Base-by-base conservation (phyloP, 1,139 yeast genomes). In the Geotrichum reessii region DNA sequence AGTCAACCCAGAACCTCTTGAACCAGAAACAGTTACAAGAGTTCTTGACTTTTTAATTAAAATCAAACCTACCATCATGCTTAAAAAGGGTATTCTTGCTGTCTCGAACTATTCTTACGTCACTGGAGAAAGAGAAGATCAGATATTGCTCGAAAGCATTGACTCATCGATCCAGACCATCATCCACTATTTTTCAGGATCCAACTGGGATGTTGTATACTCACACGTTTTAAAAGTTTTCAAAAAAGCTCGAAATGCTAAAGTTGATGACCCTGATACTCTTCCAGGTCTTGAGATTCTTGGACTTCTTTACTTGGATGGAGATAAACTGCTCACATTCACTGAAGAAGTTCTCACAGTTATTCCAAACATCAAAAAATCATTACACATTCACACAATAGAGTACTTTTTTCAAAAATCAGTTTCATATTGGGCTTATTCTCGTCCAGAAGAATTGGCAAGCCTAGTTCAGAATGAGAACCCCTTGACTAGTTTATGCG, bases 331-430 rank as follows among this genome's bases (percentile, higher is more conserved):
- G 3, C 63, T 70, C 17, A 66, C 67, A 12, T 76, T 80, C 62
- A 72, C 82, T 9, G 71, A 69, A 24, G 76, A 78, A 56, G 68
- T 81, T 49, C 72, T 74, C 64, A 72, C 72, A 19, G 68, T 78
- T 19, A 65, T 81, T 21, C 76, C 77, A 2, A 67, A 73, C 28
- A 74, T 82, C 31, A 78, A 76, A 62, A 79, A 81, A 58, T 76
- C 75, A 21, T 73, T 82, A 5, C 87, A 88, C 78, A 80, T 78
- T 61, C 81, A 80, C 64, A 73, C 82, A 14, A 69, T 83, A 2
- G 73, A 83, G 42, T 76, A 78, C 22, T 85, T 81, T 64, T 75
- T 81, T 60, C 72, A 84, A 27, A 76, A 76, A 56, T 73, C 82
- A 52, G 69, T 85, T 11, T 76, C 78, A 63, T 77, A 78, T 61